Conservation (phyloP, 768 basidiomycete species). For the Agrocybe praecox region DNA sequence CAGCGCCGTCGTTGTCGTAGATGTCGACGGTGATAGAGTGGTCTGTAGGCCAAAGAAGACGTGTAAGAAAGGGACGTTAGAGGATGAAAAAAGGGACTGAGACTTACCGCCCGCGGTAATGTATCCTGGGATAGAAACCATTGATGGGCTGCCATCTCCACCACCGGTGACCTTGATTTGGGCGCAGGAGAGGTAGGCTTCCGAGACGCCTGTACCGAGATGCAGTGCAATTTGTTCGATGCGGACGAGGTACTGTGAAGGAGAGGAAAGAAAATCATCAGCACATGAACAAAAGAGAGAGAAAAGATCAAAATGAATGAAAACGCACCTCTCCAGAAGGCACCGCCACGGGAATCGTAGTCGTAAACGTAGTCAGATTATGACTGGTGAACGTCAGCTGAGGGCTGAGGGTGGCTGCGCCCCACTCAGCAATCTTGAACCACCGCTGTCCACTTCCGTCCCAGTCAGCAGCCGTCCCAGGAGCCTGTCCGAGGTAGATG, state of each 20-base stretch:
- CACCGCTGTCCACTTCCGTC: conserved; percentile 46
- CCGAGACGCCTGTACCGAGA: conserved; percentile 37
- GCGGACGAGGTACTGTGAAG: conserved; percentile 38
- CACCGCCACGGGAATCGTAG: conserved; percentile 37
- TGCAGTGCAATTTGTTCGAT: conserved; percentile 49
- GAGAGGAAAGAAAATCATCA: background rate
- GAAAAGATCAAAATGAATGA: background rate
- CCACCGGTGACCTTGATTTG: conserved; percentile 44
- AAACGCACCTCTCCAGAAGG: conserved; percentile 38
- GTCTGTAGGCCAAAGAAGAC: conserved; percentile 18
- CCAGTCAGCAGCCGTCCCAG: conserved; percentile 37
- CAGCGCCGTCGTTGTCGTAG: conserved; percentile 30
- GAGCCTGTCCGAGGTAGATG: conserved; percentile 48
- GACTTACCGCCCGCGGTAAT: conserved; percentile 33
- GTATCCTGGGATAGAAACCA: conserved; percentile 49
- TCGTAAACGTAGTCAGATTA: conserved; percentile 34
- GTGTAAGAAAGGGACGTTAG: background rate
- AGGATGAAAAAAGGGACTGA: background rate
- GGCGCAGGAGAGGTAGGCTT: conserved; percentile 47
- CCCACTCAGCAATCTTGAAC: conserved; percentile 49
- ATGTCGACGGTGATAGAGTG: conserved; percentile 40
- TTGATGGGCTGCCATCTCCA: conserved; percentile 41
- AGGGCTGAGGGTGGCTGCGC: conserved; percentile 30
- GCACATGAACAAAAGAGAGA: background rate
- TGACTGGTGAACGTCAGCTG: conserved; percentile 30